These are phyloP conservation scores for Hypoxylon sp. DNA, from an alignment of 2,329 filamentous ascomycete species.

Conservation along the genomic window DNA sequence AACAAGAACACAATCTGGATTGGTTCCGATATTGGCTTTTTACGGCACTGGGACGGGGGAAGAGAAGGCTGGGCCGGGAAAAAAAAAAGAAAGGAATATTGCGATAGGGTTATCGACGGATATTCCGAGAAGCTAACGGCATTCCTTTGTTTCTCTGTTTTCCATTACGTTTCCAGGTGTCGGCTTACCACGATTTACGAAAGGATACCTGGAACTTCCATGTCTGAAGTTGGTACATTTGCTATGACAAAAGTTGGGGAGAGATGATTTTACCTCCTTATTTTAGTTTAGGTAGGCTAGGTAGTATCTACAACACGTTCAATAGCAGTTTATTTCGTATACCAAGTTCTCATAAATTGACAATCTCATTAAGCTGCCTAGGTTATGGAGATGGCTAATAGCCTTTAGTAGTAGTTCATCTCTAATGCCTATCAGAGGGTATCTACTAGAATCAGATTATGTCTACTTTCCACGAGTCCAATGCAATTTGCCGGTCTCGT, in stretches of 20 bases:
- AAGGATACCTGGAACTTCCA: constrained; percentile 8
- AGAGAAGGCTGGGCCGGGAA: not conserved
- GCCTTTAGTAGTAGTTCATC: not conserved
- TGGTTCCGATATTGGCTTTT: not conserved
- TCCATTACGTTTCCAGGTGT: constrained; percentile 9
- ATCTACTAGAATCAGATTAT: constrained; percentile 8
- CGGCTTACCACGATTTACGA: constrained; percentile 29
- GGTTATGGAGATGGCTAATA: not conserved
- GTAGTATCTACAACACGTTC: not conserved
- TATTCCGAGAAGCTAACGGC: not conserved
- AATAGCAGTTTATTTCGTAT: not conserved
- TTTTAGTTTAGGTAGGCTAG: not conserved
- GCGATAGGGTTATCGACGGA: not conserved
- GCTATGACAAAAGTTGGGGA: not conserved
- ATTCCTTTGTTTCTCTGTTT: constrained; percentile 23
- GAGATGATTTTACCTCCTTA: not conserved
- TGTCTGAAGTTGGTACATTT: not conserved
- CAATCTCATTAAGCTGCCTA: constrained; percentile 12
- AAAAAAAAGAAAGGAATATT: constrained; percentile 8
- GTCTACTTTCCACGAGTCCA: not conserved
- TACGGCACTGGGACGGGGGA: not conserved
- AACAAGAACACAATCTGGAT: not conserved
- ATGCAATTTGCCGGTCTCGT: constrained; percentile 9
- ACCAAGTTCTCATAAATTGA: not conserved
- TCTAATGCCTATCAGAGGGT: not conserved